A percentile compares a stretch with the other conserved stretches of the same genome.
Evolutionary conservation across 257 asterid genomes (phyloP).

Genomic region (Penstemon davidsonii): DNA sequence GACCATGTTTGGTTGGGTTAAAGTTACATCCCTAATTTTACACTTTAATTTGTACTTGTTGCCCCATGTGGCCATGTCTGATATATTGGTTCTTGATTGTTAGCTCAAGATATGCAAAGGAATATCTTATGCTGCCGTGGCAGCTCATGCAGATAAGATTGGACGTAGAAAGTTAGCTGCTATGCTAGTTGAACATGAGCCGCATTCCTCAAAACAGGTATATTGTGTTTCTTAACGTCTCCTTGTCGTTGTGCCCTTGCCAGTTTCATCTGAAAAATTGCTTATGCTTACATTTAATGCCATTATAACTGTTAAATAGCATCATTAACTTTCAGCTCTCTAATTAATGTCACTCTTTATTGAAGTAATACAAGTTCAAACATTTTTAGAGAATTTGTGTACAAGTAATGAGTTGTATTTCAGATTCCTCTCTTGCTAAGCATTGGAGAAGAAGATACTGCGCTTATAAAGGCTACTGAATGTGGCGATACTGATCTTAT

Average conservation of each 20-base stretch:
- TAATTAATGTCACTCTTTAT: conserved; percentile 13
- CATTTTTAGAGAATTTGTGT: conserved; percentile 7
- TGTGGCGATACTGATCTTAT: conserved; percentile 98
- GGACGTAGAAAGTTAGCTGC: conserved; percentile 98
- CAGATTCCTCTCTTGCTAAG: conserved; percentile 96
- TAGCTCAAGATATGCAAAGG: conserved; percentile 97
- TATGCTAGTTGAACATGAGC: conserved; percentile 95
- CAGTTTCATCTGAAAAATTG: not conserved
- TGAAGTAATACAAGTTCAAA: conserved; percentile 10
- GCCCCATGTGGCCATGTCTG: conserved; percentile 17
- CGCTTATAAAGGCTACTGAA: conserved; percentile 85
- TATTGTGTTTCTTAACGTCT: conserved; percentile 12
- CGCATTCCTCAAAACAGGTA: conserved; percentile 90
- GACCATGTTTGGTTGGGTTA: not conserved
- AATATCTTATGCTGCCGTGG: conserved; percentile 97
- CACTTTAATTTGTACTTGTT: conserved; percentile 16
- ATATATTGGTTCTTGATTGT: conserved; percentile 33
- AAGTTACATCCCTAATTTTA: conserved; percentile 7
- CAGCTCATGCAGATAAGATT: conserved; percentile 90
- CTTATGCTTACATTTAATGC: conserved; percentile 8
- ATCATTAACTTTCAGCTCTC: conserved; percentile 17
- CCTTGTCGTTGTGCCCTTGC: conserved; percentile 16
- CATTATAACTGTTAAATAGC: conserved; percentile 4
- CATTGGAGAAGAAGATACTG: conserved; percentile 93
- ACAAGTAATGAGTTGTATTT: conserved; percentile 10